These are phyloP conservation scores for Castanea sativa DNA, from an alignment of 306 rosid species.

Conservation along the genomic window DNA sequence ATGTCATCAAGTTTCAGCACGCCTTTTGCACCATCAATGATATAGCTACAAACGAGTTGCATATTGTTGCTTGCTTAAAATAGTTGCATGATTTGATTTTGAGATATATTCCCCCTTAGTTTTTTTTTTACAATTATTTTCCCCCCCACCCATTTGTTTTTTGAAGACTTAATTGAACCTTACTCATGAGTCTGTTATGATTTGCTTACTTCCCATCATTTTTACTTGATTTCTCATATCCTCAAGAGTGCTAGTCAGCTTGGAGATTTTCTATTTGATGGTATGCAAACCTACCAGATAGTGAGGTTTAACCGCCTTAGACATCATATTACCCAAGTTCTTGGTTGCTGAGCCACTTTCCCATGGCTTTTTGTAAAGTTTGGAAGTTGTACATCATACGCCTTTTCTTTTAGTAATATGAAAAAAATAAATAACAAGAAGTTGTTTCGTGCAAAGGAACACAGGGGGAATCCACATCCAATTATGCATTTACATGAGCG, in stretches of 20 bases:
- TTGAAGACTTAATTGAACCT: not conserved
- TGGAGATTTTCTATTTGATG: constrained; percentile 95
- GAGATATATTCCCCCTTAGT: too few relatives aligned
- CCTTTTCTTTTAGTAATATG: not conserved
- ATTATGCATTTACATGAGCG: constrained; percentile 97
- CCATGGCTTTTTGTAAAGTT: not conserved
- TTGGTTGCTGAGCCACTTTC: not conserved
- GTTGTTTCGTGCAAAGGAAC: constrained; percentile 54
- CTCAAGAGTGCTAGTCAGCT: constrained; percentile 87
- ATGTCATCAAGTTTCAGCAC: too few relatives aligned
- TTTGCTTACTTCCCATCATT: constrained; percentile 15
- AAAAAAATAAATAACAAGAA: not conserved
- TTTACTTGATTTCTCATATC: constrained; percentile 48
- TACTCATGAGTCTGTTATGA: constrained; percentile 4
- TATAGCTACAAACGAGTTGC: too few relatives aligned
- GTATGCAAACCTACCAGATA: constrained; percentile 72
- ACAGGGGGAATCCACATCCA: constrained; percentile 74
- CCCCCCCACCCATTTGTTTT: too few relatives aligned
- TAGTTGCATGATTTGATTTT: too few relatives aligned
- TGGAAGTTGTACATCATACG: not conserved
- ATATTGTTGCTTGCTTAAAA: too few relatives aligned
- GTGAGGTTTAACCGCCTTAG: constrained; percentile 62
- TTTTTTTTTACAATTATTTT: too few relatives aligned
- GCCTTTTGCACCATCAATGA: too few relatives aligned
- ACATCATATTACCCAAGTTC: constrained; percentile 11